phyloP scores from a whole-genome alignment of 345 rosid genomes.

The Draba incana region DNA sequence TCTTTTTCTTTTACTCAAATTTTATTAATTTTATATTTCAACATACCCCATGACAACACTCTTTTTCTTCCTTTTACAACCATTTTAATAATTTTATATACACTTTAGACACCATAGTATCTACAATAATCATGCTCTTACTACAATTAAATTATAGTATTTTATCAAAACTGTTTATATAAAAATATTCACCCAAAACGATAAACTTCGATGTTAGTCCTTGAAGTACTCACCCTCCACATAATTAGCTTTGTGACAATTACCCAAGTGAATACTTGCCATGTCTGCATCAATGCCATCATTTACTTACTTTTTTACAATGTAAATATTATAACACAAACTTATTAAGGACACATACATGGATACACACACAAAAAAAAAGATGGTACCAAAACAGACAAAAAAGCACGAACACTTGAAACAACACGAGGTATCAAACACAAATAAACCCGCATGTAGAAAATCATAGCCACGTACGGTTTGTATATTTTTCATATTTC shows the following conservation, averaged over 20 bases:
- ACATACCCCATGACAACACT: too few species aligned
- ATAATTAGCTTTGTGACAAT: constrained; percentile 8
- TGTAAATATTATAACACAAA: neutral
- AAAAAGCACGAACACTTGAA: constrained; percentile 32
- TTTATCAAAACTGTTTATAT: neutral
- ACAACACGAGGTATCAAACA: constrained; percentile 24
- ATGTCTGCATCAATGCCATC: neutral
- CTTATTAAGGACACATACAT: neutral
- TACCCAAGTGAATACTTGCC: constrained; percentile 16
- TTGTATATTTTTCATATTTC: neutral
- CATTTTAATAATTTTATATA: too few species aligned
- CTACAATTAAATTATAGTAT: neutral
- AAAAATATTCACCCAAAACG: neutral
- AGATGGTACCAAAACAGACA: neutral
- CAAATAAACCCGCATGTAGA: constrained; percentile 14
- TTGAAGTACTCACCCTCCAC: neutral
- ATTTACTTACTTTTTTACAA: neutral
- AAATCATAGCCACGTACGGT: neutral
- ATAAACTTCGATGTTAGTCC: constrained; percentile 14
- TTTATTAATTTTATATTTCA: too few species aligned
- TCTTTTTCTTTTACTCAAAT: too few species aligned
- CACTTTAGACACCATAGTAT: too few species aligned
- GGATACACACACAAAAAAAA: neutral
- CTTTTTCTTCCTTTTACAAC: too few species aligned
- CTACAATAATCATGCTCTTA: too few species aligned